phyloP scores from a whole-genome alignment of 1,284 basidiomycete genomes.

The Tremellales sp. region DNA sequence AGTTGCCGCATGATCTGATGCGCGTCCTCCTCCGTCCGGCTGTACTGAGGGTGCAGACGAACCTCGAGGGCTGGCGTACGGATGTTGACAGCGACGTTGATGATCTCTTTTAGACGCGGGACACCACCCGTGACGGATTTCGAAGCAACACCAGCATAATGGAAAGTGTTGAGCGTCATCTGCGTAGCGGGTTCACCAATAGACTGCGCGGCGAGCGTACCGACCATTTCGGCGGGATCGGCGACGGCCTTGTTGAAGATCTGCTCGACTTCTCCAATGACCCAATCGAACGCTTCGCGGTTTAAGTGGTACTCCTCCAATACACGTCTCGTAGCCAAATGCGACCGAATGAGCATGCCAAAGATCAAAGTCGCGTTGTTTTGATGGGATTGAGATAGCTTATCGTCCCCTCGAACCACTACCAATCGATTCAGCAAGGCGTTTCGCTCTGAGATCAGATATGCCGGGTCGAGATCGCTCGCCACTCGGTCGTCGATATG shows the following conservation, averaged over 20 bases:
- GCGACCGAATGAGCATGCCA: slow-evolving; percentile 86
- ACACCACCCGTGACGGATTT: slow-evolving; percentile 99
- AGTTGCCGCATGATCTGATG: slow-evolving; percentile 53
- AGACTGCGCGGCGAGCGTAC: slow-evolving; percentile 94
- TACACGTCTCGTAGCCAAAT: slow-evolving; percentile 76
- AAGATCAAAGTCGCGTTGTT: slow-evolving; percentile 87
- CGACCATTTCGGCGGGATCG: slow-evolving; percentile 98
- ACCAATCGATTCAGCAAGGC: slow-evolving; percentile 68
- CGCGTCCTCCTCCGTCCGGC: slow-evolving; percentile 64
- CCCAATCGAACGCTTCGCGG: slow-evolving; percentile 93
- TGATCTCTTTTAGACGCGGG: slow-evolving; percentile 95
- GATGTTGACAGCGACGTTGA: slow-evolving; percentile 98
- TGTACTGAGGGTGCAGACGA: slow-evolving; percentile 73
- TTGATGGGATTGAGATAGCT: slow-evolving; percentile 70
- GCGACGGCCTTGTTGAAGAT: slow-evolving; percentile 89
- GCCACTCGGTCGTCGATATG: slow-evolving; percentile 91
- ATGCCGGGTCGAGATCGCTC: slow-evolving; percentile 82
- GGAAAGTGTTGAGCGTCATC: slow-evolving; percentile 97
- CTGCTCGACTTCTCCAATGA: slow-evolving; percentile 90
- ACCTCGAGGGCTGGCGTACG: slow-evolving; percentile 95
- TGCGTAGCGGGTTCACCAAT: slow-evolving; percentile 99
- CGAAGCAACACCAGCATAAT: slow-evolving; percentile 96
- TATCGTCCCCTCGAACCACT: slow-evolving; percentile 82
- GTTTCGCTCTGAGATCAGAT: slow-evolving; percentile 76
- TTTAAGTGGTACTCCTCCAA: slow-evolving; percentile 82